Evolutionary conservation across 345 rosid genomes (phyloP).

Genomic region (Luvunga scandens): DNA sequence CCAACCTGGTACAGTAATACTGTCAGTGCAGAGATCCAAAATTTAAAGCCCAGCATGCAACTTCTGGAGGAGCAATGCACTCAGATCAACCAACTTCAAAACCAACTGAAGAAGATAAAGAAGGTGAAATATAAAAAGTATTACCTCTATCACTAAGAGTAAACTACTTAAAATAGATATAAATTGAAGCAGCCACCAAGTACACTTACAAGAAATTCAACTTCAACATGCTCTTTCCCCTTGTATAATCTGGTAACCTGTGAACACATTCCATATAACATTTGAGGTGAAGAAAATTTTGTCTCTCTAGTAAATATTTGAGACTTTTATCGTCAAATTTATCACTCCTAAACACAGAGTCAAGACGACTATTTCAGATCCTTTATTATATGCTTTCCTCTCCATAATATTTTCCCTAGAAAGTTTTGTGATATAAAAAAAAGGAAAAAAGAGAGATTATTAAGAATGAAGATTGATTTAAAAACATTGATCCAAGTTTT

Average conservation of each 20-base stretch:
- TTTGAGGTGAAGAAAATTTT: not conserved
- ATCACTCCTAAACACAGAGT: not conserved
- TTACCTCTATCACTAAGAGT: not conserved
- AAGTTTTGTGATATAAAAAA: not conserved
- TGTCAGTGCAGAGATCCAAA: not conserved
- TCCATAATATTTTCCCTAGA: not conserved
- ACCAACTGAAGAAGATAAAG: constrained; percentile 2
- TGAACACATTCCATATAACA: not conserved
- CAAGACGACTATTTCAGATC: not conserved
- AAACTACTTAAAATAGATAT: not conserved
- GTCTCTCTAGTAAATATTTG: not conserved
- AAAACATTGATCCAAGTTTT: not conserved
- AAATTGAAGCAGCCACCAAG: constrained; percentile 10
- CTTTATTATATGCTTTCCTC: not conserved
- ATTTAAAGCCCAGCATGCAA: not conserved
- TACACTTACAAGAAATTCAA: constrained; percentile 82
- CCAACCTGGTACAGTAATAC: constrained; percentile 65
- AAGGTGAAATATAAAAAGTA: constrained; percentile 8
- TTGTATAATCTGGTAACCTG: constrained; percentile 85
- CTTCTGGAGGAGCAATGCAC: not conserved
- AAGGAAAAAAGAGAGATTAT: not conserved
- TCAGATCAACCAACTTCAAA: constrained; percentile 8
- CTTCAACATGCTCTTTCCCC: constrained; percentile 82
- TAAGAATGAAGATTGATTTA: not conserved
- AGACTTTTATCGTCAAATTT: not conserved